Evolutionary conservation across 768 basidiomycete genomes (phyloP), one percentile per base, ranked within the genome.

Genomic region (Boletus barrowsii): DNA sequence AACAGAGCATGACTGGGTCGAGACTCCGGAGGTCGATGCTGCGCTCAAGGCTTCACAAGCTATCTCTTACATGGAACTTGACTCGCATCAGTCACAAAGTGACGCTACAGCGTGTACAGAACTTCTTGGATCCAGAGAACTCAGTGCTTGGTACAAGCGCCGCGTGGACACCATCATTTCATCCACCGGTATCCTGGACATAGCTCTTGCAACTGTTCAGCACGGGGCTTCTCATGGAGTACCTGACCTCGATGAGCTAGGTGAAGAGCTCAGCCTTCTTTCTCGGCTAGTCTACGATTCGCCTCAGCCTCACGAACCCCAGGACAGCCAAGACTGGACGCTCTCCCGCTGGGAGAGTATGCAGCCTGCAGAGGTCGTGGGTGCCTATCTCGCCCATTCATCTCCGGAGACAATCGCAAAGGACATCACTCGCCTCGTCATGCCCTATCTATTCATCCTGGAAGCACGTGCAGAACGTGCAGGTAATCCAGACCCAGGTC

Each of bases 401-500:
- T 83, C 83, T 3, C 75, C 87, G 4, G 75, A 79, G 3, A 81
- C 81, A 17, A 64, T 98, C 18, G 79, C 84, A 3, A 68, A 70
- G 42, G 87, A 93, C 61, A 84, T 98, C 40, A 73, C 78, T 22
- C 80, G 78, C 30, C 84, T 97, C 35, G 90, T 96, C 35, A 78
- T 93, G 71, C 96, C 96, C 3, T 99, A 97, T 68, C 81, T 98
- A 0, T 95, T 88, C 61, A 93, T 98, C 22, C 78, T 98, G 29
- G 94, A 98, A 70, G 80, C 92, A 20, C 86, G 88, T 20, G 83
- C 86, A 42, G 95, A 98, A 71, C 87, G 95, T 22, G 72, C 81
- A 15, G 91, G 92, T 15, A 66, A 69, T 10, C 83, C 90, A 0
- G 88, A 94, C 66, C 78, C 84, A 15, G 67, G 69, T 15, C 73